Base-by-base conservation (phyloP, 2,329 filamentous ascomycete species). In the Colletotrichum horii region DNA sequence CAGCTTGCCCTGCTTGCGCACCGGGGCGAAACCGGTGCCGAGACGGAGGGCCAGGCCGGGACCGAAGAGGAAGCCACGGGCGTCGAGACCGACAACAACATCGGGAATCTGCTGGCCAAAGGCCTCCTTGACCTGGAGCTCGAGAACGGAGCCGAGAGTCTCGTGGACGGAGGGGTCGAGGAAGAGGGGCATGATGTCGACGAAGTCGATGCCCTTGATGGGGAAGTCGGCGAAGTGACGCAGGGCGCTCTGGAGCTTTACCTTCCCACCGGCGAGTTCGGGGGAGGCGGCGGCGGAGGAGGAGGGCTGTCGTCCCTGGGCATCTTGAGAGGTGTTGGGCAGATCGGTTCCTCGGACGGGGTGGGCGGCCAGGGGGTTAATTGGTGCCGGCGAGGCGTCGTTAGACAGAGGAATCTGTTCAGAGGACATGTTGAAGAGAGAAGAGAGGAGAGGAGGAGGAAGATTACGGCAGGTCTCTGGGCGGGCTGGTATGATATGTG, bases 181-280 rank as follows among this genome's bases (percentile, higher is more conserved):
- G 89, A 99, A 98, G 83, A 98, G 93, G 77, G 97, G 97, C 85
- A 99, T 93, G 87, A 99, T 98, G 84, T 99, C 97, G 88, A 98
- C 95, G 87, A 99, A 99, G 82, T 98, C 90, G 83, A 99, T 96
- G 84, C 97, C 96, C 61, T 94, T 93, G 79, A 94, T 93, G 75
- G 96, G 96, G 88, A 98, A 98, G 89, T 98, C 95, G 82, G 93
- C 92, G 88, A 95, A 98, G 85, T 96, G 93, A 85, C 95, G 94
- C 80, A 98, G 91, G 76, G 94, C 91, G 79, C 87, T 86, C 83
- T 93, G 87, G 89, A 89, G 96, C 90, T 86, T 94, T 90, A 92
- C 87, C 91, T 93, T 91, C 89, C 89, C 89, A 91, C 90, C 80
- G 91, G 91, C 84, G 91, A 92, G 89, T 92, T 92, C 86, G 91